These are phyloP conservation scores for Stellera chamaejasme DNA, from an alignment of 345 rosid species.

Conservation along the genomic window DNA sequence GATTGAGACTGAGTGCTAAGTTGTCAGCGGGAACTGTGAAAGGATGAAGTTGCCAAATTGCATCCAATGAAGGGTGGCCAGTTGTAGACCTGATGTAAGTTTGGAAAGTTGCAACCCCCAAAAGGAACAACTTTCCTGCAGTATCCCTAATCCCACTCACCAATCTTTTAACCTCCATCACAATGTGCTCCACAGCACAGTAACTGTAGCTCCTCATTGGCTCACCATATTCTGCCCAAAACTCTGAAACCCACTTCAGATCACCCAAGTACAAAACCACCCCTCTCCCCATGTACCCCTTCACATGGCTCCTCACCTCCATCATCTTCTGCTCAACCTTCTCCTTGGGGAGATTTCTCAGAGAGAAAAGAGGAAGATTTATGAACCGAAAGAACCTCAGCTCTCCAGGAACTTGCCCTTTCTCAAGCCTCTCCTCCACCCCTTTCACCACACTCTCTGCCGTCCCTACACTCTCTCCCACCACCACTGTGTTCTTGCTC, in stretches of 20 bases:
- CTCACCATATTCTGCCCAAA: constrained; percentile 45
- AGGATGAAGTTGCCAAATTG: constrained; percentile 54
- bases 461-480: constrained; percentile 36
- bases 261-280: constrained; percentile 57
- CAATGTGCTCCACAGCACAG: constrained; percentile 35
- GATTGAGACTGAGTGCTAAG: constrained; percentile 51
- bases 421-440: constrained; percentile 43
- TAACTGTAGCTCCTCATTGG: constrained; percentile 32
- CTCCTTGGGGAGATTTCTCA: constrained; percentile 37
- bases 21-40: constrained; percentile 40
- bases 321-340: constrained; percentile 49
- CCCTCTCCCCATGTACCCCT: constrained; percentile 34
- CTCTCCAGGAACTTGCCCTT: constrained; percentile 35
- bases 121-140: constrained; percentile 31
- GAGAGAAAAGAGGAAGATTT: constrained; percentile 44
- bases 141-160: constrained; percentile 30
- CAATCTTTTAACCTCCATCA: constrained; percentile 48
- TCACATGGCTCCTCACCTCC: constrained; percentile 44
- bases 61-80: constrained; percentile 54
- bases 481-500: constrained; percentile 41
- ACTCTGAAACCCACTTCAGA: constrained; percentile 46
- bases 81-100: constrained; percentile 51
- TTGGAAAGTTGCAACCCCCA: constrained; percentile 45
- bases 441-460: constrained; percentile 40
- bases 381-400: constrained; percentile 37